Conservation (phyloP, 2,329 filamentous ascomycete genomes). For the Epichloe gansuensis region DNA sequence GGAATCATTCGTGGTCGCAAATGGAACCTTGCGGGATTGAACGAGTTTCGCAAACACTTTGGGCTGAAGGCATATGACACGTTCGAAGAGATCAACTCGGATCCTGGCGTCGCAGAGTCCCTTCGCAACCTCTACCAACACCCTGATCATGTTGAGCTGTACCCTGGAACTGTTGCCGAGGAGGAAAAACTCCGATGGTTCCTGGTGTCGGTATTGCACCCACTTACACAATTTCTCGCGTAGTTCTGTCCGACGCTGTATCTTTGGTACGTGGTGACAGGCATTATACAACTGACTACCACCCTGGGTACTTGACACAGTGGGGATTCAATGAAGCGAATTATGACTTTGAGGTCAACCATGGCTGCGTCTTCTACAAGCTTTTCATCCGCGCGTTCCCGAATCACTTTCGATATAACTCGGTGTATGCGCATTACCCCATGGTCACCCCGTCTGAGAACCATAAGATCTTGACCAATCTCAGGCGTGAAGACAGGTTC, state of each 20-base stretch:
- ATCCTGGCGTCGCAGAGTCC: constrained; percentile 55
- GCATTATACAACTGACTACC: constrained; percentile 69
- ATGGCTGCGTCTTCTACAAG: constrained; percentile 79
- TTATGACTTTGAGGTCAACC: constrained; percentile 61
- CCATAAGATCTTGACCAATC: constrained; percentile 52
- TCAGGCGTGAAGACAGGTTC: constrained; percentile 57
- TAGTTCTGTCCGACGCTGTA: constrained; percentile 66
- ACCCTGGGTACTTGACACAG: constrained; percentile 62
- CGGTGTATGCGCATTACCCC: constrained; percentile 73
- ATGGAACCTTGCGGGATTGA: constrained; percentile 69
- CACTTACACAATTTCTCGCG: constrained; percentile 64
- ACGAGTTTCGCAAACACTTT: constrained; percentile 78
- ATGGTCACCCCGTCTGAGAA: constrained; percentile 61
- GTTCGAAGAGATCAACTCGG: constrained; percentile 76
- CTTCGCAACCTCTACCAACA: constrained; percentile 61
- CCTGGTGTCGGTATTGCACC: constrained; percentile 65
- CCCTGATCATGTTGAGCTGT: constrained; percentile 69
- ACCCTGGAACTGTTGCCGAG: constrained; percentile 66
- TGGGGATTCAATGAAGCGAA: constrained; percentile 71
- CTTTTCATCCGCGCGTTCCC: constrained; percentile 71
- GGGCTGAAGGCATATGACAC: constrained; percentile 61
- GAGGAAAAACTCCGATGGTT: constrained; percentile 61
- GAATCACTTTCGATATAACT: constrained; percentile 64
- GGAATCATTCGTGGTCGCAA: constrained; percentile 65
- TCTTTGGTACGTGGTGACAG: constrained; percentile 67